phyloP scores from a whole-genome alignment of 768 basidiomycete species.

The Cyclocybe cylindracea region DNA sequence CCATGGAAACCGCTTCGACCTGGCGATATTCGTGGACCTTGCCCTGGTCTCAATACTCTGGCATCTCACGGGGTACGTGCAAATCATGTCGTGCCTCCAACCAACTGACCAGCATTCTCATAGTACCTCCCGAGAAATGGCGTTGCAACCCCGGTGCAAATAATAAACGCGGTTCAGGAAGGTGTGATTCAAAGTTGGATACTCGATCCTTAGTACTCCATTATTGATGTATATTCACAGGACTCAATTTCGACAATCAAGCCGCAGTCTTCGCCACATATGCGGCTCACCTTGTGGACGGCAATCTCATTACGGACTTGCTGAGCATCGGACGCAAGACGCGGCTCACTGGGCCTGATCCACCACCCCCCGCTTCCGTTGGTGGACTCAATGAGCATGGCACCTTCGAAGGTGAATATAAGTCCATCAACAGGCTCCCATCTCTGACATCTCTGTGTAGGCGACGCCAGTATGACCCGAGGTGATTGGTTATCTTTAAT shows the following conservation, averaged over 20 bases:
- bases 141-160: conserved; percentile 8
- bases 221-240: too few species aligned
- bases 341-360: conserved; percentile 16
- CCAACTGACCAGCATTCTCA: neutral
- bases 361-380: conserved; percentile 18
- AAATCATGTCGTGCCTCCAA: too few species aligned
- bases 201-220: too few species aligned
- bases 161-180: conserved; percentile 16
- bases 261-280: neutral
- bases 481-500: too few species aligned
- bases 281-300: too few species aligned
- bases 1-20: conserved; percentile 15
- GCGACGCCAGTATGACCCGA: too few species aligned
- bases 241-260: too few species aligned
- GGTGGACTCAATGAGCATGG: conserved; percentile 19
- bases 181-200: neutral
- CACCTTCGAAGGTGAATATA: conserved; percentile 19
- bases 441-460: too few species aligned
- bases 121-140: conserved; percentile 17
- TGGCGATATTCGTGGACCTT: conserved; percentile 16
- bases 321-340: conserved; percentile 20
- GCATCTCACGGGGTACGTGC: conserved; percentile 20
- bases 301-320: conserved; percentile 13
- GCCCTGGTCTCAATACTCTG: conserved; percentile 21
- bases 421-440: neutral